Evolutionary conservation across 2,329 filamentous ascomycete species (phyloP), one percentile per base, ranked within the genome.

Genomic region (Thermomyces lanuginosus): DNA sequence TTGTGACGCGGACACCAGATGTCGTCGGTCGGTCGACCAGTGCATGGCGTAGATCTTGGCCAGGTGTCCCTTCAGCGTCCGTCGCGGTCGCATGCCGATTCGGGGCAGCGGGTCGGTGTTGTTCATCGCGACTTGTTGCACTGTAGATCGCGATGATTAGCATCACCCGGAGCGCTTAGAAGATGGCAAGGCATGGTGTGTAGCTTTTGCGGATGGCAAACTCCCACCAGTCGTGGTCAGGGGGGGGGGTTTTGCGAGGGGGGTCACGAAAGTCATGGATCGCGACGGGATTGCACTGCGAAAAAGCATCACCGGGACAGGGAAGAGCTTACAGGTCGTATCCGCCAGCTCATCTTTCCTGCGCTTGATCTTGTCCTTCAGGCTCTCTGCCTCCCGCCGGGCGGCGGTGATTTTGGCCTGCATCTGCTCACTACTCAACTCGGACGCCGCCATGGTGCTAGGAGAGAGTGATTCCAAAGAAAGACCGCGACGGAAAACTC

Each of bases 21-120:
- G 89, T 57, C 89, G 76, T 50, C 89, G 75, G 60, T 98, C 89
- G 38, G 89, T 98, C 17, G 89, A 95, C 89, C 89, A 98, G 65
- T 98, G 89, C 89, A 98, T 98, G 46, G 89, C 89, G 58, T 98
- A 98, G 48, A 98, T 98, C 64, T 98, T 98, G 46, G 89, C 89
- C 41, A 98, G 63, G 67, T 98, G 89, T 40, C 89, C 89, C 64
- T 95, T 95, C 41, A 98, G 68, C 26, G 84, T 93, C 47, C 83
- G 79, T 64, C 92, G 89, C 39, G 86, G 80, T 68, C 89, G 92
- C 89, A 98, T 95, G 51, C 86, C 70, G 57, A 91, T 89, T 58
- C 79, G 78, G 39, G 86, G 83, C 45, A 98, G 73, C 41, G 79
- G 66, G 55, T 95, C 89, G 57, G 92, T 86, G 40, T 86, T 77